Base-by-base conservation (phyloP, 768 basidiomycete species). In the Lentinula raphanica region DNA sequence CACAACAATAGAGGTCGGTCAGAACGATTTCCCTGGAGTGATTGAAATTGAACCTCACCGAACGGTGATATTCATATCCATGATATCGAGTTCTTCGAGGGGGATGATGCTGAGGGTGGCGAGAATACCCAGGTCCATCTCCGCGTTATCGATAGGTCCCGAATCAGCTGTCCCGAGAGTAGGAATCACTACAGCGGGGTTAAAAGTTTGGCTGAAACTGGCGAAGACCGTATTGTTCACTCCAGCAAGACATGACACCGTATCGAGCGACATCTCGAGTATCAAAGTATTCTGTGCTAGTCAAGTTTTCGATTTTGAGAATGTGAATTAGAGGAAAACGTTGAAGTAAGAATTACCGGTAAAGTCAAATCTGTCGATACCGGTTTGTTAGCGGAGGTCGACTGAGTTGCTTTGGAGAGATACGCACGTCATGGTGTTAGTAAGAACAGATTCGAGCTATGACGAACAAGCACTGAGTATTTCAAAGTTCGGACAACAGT, bases 121-220 rank as follows among this genome's bases (percentile, higher is more conserved):
- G 2, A 68, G n/a, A 1, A 74, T 77, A 29, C 86, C 86, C 61
- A 82, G 69, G 0, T 78, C 74, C 19, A 88, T 74, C 25, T 77
- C 49, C 11, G 87, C 86, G 53, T 86, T 77, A 12, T 71, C 65
- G 60, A 88, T 79, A 15, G 64, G 72, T 2, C 86, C 86, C 25
- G 82, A 84, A 67, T 86, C 86, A 46, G 78, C 79, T 1, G 77
- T 79, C 44, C 78, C 72, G 29, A 75, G 67, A 42, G 77, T 73
- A 5, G 80, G 74, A 2, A 85, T 77, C 23, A 83, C 71, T 45
- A 83, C 72, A 45, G 82, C 81, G 40, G 63, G 71, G 55, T 75
- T 64, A 72, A 87, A 88, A 4, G 75, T 72, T 60, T 85, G 80
- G 61, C 78, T 76, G 66, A 88, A 87, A 46, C 75, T 74, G 17